Base-by-base conservation (phyloP, 2,329 filamentous ascomycete species). In the Fusarium equiseti region DNA sequence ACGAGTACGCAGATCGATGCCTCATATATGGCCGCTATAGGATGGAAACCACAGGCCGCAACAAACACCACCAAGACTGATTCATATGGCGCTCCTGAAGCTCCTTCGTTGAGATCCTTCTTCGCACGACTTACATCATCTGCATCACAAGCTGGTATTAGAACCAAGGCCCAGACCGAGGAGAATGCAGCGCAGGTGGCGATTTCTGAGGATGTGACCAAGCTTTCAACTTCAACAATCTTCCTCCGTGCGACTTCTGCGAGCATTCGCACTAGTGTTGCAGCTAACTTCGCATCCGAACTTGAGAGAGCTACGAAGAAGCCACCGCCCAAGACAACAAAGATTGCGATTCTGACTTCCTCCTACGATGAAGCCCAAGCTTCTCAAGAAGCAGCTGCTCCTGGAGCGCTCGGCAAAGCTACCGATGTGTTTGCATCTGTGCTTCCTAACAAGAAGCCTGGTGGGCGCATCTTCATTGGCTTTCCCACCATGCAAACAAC, bases 401-500 rank as follows among this genome's bases (percentile, higher is more conserved):
- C 82, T 3, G 83, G 79, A 8, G 79, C 82, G 18, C 77, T 87
- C 13, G 83, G 87, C 10, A 89, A 90, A 66, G 86, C 88, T 5
- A 86, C 88, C 2, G 93, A 97, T 77, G 90, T 99, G 10, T 98
- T 99, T 79, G 89, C 92, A 2, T 96, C 95, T 3, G 95, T 99
- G 2, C 82, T 98, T 8, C 96, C 96, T 4, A 94, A 89, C 61
- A 97, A 94, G 79, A 92, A 93, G 73, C 88, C 88, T 1, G 89
- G 89, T 11, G 96, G 96, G 9, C 91, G 93, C 56, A 92, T 99
- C 58, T 99, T 98, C 76, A 99, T 99, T 76, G 96, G 96, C 0
- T 99, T 99, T 77, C 95, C 96, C 5, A 99, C 96, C 3, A 95
- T 95, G 73, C 96, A 99, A 82, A 99, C 96, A 0, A 99, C 97